Evolutionary conservation across 2,329 filamentous ascomycete species (phyloP).

Genomic region (Penicillium hordei): DNA sequence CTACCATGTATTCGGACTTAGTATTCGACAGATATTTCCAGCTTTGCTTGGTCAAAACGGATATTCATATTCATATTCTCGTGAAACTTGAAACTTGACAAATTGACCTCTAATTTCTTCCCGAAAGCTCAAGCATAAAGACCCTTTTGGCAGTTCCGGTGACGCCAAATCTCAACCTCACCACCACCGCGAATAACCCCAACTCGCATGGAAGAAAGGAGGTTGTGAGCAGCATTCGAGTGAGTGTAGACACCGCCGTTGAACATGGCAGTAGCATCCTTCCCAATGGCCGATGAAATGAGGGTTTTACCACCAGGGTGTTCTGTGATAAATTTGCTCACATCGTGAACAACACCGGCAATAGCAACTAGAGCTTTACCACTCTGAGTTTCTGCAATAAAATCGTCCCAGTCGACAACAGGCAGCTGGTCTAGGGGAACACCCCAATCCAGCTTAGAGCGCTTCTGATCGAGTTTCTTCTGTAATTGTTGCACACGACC

Average conservation of each 20-base stretch:
- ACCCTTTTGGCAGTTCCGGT: slow-evolving; percentile 68
- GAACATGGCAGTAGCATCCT: slow-evolving; percentile 87
- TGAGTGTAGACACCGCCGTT: slow-evolving; percentile 88
- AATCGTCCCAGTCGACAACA: slow-evolving; percentile 83
- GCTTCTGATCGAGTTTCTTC: slow-evolving; percentile 91
- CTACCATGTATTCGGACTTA: too few species aligned
- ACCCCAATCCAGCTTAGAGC: slow-evolving; percentile 79
- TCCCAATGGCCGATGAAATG: slow-evolving; percentile 77
- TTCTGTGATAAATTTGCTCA: slow-evolving; percentile 79
- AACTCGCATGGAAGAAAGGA: slow-evolving; percentile 83
- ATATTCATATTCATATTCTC: background rate
- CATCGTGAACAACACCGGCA: slow-evolving; percentile 82
- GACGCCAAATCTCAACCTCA: slow-evolving; percentile 88
- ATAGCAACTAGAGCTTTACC: slow-evolving; percentile 75
- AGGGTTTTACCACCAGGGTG: slow-evolving; percentile 86
- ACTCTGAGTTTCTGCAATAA: slow-evolving; percentile 72
- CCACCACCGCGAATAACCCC: slow-evolving; percentile 83
- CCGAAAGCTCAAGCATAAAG: slow-evolving; percentile 32
- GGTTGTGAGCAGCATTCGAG: slow-evolving; percentile 85
- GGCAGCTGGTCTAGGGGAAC: slow-evolving; percentile 80
- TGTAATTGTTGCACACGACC: slow-evolving; percentile 82
- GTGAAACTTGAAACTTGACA: background rate
- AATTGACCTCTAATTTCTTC: background rate
- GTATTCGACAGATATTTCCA: too few species aligned
- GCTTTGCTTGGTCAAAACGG: background rate